Base-by-base conservation (phyloP, 2,329 filamentous ascomycete species). In the Coniochaeta prunicola region DNA sequence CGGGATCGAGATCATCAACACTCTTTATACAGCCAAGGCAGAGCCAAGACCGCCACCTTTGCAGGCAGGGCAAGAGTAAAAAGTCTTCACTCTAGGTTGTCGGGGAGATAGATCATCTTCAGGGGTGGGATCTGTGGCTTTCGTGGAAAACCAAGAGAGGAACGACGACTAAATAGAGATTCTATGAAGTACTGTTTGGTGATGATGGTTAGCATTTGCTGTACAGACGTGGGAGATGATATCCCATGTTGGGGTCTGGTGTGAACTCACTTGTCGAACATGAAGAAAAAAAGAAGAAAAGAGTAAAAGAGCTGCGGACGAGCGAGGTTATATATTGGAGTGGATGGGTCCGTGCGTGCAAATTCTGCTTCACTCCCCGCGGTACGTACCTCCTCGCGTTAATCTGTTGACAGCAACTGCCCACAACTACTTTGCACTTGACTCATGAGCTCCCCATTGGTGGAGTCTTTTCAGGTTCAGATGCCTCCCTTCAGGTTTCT, bases 361-460 rank as follows among this genome's bases (percentile, higher is more conserved):
- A 24, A 45, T 45, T 45, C 40, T 45, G 40, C 40, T 45, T 45
- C 30, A 53, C 48, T 26, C 26, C 48, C 26, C 17, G 4, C 8
- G 30, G 33, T 56, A 67, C 64, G 48, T 45, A 45, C 40, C 40
- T 24, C 2, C 2, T 45, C n/a, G 7, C n/a, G 12, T 12, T 24
- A 34, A 8, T 34, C 7, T 8, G 31, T 34, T 34, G 31, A 34
- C 31, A 7, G 13, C 13, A 7, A 34, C 7, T 8, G 31, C 13
- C 31, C 31, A 34, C 7, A 34, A 34, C 31, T 34, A n/a, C n/a
- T n/a, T 34, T 34, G 31, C 31, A 8, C 13, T 13, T 13, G 31
- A 34, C 31, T 34, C 31, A 13, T 13, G 7, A 34, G 31, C 31
- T 13, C 13, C 7, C 31, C 31, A 34, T 34, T 34, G 31, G 13